These are phyloP conservation scores for Geum urbanum DNA, from an alignment of 306 rosid genomes.

Conservation along the genomic window DNA sequence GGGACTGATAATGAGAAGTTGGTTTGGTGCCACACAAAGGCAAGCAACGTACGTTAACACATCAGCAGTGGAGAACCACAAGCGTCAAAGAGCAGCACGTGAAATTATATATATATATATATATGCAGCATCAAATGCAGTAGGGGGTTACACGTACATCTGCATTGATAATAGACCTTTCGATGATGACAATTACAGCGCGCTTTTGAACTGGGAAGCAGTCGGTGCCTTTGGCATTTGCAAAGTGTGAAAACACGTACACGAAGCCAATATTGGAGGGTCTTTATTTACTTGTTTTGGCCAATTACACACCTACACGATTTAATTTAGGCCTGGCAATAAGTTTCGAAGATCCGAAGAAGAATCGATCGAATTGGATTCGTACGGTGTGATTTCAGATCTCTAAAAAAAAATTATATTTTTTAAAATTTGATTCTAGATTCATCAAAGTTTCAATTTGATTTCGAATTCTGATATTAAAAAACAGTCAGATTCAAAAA, in stretches of 20 bases:
- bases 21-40: not conserved
- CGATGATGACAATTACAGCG: not conserved
- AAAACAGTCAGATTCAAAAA: too few relatives aligned
- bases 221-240: not conserved
- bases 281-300: not conserved
- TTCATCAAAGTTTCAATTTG: too few relatives aligned
- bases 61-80: constrained; percentile 4
- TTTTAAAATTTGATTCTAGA: too few relatives aligned
- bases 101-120: too few relatives aligned
- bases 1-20: not conserved
- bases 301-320: not conserved
- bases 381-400: too few relatives aligned
- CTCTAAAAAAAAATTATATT: too few relatives aligned
- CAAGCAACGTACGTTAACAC: not conserved
- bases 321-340: too few relatives aligned
- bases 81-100: not conserved
- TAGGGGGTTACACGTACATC: not conserved
- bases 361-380: too few relatives aligned
- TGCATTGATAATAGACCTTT: not conserved
- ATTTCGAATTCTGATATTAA: too few relatives aligned
- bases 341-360: too few relatives aligned
- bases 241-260: not conserved
- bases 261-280: not conserved
- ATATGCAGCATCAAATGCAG: not conserved
- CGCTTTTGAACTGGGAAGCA: too few relatives aligned